phyloP scores from a whole-genome alignment of 129 eudicot genomes.

The Silybum marianum region DNA sequence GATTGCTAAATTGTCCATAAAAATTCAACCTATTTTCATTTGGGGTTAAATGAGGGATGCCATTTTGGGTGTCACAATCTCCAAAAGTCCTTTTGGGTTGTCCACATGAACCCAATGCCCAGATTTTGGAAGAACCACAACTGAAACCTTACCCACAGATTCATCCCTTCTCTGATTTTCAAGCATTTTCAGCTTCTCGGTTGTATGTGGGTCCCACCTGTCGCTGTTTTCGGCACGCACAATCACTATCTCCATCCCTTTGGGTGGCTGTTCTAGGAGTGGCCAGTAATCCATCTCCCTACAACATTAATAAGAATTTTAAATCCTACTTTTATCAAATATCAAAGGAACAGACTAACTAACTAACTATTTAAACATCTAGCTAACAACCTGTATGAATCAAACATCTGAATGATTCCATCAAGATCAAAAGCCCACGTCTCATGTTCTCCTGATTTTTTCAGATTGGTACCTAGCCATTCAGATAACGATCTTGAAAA shows the following conservation, averaged over 20 bases:
- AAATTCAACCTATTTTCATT: neutral
- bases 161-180: slow-evolving; percentile 33
- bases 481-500: slow-evolving; percentile 81
- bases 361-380: neutral
- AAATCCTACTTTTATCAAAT: neutral
- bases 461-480: slow-evolving; percentile 91
- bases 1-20: neutral
- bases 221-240: slow-evolving; percentile 96
- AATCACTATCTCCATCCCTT: slow-evolving; percentile 71
- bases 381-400: slow-evolving; percentile 71
- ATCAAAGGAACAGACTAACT: neutral
- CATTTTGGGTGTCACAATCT: slow-evolving; percentile 74
- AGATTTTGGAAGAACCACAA: slow-evolving; percentile 76
- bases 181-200: slow-evolving; percentile 63
- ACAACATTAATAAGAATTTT: neutral
- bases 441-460: slow-evolving; percentile 64
- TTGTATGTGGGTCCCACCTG: slow-evolving; percentile 69
- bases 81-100: slow-evolving; percentile 95
- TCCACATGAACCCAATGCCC: slow-evolving; percentile 99
- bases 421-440: slow-evolving; percentile 91
- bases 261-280: slow-evolving; percentile 80
- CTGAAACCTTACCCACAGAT: slow-evolving; percentile 61
- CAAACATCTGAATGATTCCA: slow-evolving; percentile 83
- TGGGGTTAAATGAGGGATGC: slow-evolving; percentile 55
- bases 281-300: slow-evolving; percentile 91